phyloP scores from a whole-genome alignment of 176 grass and related monocot genomes.

The Tillandsia fasciculata region DNA sequence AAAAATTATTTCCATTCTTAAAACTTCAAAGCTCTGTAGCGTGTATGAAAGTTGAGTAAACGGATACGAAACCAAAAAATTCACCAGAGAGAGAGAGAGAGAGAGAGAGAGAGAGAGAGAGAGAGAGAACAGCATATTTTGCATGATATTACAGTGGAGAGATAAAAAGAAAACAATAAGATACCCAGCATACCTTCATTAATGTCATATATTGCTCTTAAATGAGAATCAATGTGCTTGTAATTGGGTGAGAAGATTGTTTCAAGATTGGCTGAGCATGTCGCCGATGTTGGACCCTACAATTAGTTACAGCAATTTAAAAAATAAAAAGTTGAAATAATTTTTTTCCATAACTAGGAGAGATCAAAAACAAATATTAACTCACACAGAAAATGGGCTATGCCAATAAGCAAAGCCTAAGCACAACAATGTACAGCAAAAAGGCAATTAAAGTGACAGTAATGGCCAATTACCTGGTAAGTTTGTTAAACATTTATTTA shows the following conservation, averaged over 20 bases:
- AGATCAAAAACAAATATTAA: constrained; percentile 6
- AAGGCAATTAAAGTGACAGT: neutral
- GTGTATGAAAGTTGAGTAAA: neutral
- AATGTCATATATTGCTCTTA: constrained; percentile 40
- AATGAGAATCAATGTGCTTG: constrained; percentile 49
- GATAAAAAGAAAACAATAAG: neutral
- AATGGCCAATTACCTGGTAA: too few species aligned
- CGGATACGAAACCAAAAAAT: neutral
- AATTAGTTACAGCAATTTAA: neutral
- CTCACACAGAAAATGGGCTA: neutral
- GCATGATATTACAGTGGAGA: neutral
- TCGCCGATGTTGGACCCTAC: constrained; percentile 56
- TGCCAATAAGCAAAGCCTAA: neutral
- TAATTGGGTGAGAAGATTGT: constrained; percentile 51
- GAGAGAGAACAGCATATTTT: neutral
- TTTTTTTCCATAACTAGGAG: neutral
- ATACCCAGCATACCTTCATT: constrained; percentile 37
- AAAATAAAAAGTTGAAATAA: constrained; percentile 7
- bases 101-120: neutral
- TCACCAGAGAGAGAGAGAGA: neutral
- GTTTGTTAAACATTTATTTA: too few species aligned
- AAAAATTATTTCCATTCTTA: too few species aligned
- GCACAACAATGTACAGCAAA: neutral
- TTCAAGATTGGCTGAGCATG: constrained; percentile 44
- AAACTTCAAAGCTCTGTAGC: neutral